A percentile compares a stretch with the other conserved stretches of the same genome.
These are phyloP conservation scores for Oemleria cerasiformis DNA, from an alignment of 306 rosid genomes.

Conservation along the genomic window DNA sequence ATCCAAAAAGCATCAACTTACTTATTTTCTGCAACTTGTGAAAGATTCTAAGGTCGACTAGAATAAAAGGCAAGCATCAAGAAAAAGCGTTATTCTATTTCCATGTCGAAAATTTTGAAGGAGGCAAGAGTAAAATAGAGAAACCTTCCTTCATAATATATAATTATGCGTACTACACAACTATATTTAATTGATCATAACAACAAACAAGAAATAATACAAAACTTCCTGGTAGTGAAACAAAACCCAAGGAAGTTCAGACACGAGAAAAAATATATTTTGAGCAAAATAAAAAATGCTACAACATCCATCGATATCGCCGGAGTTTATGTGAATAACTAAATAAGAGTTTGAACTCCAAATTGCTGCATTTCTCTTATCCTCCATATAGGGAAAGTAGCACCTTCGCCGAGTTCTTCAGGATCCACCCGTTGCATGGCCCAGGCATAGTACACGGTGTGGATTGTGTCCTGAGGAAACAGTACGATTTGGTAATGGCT, in stretches of 20 bases:
- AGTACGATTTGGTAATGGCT: not conserved
- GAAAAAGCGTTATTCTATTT: not conserved
- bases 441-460: slow-evolving; percentile 72
- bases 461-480: slow-evolving; percentile 69
- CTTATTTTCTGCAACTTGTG: not conserved
- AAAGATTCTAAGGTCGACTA: not conserved
- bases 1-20: not conserved
- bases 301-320: slow-evolving; percentile 24
- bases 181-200: slow-evolving; percentile 3
- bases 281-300: not conserved
- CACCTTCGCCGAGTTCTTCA: slow-evolving; percentile 70
- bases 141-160: not conserved
- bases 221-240: slow-evolving; percentile 24
- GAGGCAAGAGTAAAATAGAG: not conserved
- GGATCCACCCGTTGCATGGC: slow-evolving; percentile 82
- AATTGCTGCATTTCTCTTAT: slow-evolving; percentile 79
- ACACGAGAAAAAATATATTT: not conserved
- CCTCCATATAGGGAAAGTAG: slow-evolving; percentile 73
- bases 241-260: slow-evolving; percentile 26
- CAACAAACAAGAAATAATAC: slow-evolving; percentile 1
- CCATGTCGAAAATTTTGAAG: not conserved
- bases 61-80: not conserved
- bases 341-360: slow-evolving; percentile 74
- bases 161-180: not conserved
- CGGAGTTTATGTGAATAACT: slow-evolving; percentile 15